Percentiles rank a stretch among this genome's conserved stretches.
Conservation (phyloP, 306 rosid genomes). For the Sphenostylis stenocarpa region DNA sequence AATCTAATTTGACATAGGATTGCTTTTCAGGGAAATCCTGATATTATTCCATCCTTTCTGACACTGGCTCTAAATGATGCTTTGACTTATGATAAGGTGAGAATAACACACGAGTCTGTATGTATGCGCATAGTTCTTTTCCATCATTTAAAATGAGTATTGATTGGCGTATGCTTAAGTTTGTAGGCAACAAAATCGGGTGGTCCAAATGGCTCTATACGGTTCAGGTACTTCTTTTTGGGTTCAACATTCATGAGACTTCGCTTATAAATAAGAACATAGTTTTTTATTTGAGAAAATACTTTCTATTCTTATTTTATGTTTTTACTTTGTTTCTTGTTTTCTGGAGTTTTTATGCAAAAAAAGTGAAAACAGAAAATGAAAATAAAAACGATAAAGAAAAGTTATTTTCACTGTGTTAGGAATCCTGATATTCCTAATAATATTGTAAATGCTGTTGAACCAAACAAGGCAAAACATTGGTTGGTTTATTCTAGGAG, state of each 20-base stretch:
- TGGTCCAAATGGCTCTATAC: slow-evolving; percentile 91
- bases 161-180: slow-evolving; percentile 46
- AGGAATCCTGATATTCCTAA: no score
- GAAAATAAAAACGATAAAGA: background rate
- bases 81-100: slow-evolving; percentile 89
- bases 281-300: background rate
- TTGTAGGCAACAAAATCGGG: slow-evolving; percentile 95
- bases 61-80: slow-evolving; percentile 85
- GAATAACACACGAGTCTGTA: background rate
- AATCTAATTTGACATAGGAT: slow-evolving; percentile 5
- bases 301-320: background rate
- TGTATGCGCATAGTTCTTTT: background rate
- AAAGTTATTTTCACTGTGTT: background rate
- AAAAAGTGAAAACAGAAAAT: background rate
- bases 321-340: background rate
- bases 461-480: no score
- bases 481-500: no score
- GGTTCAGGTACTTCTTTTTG: slow-evolving; percentile 71
- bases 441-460: no score
- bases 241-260: slow-evolving; percentile 6
- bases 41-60: slow-evolving; percentile 63
- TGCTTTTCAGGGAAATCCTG: slow-evolving; percentile 71
- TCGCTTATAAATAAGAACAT: background rate
- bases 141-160: slow-evolving; percentile 25
- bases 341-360: background rate